phyloP scores from a whole-genome alignment of 129 eudicot genomes.

The Chrysanthemum lavandulifolium region DNA sequence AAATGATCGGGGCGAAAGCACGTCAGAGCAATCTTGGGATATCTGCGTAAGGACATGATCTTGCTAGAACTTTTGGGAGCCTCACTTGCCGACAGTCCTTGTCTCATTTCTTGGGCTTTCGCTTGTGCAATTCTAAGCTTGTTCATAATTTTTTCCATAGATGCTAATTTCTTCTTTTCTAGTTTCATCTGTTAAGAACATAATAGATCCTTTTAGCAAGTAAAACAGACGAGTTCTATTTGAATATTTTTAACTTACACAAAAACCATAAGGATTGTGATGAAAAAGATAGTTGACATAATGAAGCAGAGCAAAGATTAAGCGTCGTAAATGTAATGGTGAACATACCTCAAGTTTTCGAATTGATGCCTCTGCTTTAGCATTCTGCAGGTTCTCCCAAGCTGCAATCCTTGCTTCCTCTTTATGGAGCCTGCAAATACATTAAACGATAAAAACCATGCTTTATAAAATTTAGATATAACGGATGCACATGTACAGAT shows the following conservation, averaged over 20 bases:
- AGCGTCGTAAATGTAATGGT: not conserved
- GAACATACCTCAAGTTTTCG: slow-evolving; percentile 78
- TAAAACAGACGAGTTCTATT: not conserved
- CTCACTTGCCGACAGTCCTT: slow-evolving; percentile 29
- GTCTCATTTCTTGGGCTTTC: slow-evolving; percentile 74
- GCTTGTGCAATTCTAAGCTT: slow-evolving; percentile 63
- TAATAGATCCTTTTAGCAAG: not conserved
- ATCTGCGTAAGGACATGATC: slow-evolving; percentile 30
- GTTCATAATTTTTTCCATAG: slow-evolving; percentile 79
- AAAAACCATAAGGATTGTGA: not conserved
- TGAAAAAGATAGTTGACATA: not conserved
- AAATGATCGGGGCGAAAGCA: slow-evolving; percentile 43
- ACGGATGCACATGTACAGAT: not conserved
- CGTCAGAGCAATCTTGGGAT: slow-evolving; percentile 38
- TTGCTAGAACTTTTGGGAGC: slow-evolving; percentile 34
- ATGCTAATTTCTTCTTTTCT: slow-evolving; percentile 72
- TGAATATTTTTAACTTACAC: not conserved
- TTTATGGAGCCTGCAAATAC: slow-evolving; percentile 51
- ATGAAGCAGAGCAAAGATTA: not conserved
- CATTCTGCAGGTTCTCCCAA: slow-evolving; percentile 97
- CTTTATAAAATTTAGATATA: not conserved
- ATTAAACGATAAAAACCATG: slow-evolving; percentile 4
- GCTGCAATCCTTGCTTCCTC: slow-evolving; percentile 87
- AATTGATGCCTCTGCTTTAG: slow-evolving; percentile 86
- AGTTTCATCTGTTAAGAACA: slow-evolving; percentile 58